These are phyloP conservation scores for Tetrapisispora pingtungensis DNA, from an alignment of 805 yeast genomes.

Conservation along the genomic window DNA sequence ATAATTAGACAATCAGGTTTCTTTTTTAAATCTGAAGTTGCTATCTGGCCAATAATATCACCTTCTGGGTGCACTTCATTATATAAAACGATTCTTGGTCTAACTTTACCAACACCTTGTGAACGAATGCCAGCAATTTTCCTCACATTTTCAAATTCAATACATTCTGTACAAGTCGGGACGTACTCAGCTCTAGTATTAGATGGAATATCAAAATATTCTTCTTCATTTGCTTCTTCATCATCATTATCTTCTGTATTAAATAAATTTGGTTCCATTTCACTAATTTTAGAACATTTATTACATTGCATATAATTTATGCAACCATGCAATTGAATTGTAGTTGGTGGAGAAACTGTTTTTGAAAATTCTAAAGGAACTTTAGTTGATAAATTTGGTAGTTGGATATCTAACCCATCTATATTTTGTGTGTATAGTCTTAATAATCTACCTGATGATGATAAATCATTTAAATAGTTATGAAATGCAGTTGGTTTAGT, in stretches of 20 bases:
- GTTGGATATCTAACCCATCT: constrained; percentile 64
- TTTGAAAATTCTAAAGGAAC: constrained; percentile 34
- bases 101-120: constrained; percentile 50
- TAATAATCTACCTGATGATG: constrained; percentile 52
- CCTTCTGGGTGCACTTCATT: constrained; percentile 80
- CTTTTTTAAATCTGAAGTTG: constrained; percentile 52
- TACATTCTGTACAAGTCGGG: constrained; percentile 59
- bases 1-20: constrained; percentile 72
- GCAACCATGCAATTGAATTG: constrained; percentile 81
- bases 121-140: constrained; percentile 52
- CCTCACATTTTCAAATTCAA: constrained; percentile 47
- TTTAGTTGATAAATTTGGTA: constrained; percentile 39
- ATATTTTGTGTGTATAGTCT: constrained; percentile 84
- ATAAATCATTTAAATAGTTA: constrained; percentile 45
- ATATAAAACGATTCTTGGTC: constrained; percentile 62
- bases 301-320: constrained; percentile 64
- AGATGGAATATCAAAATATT: background rate
- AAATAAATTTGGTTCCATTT: constrained; percentile 45
- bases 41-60: constrained; percentile 69
- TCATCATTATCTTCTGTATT: too few relatives aligned
- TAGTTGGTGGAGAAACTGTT: constrained; percentile 38
- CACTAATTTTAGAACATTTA: constrained; percentile 54
- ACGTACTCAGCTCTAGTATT: constrained; percentile 7
- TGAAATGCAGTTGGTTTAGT: constrained; percentile 75
- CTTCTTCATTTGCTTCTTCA: constrained; percentile 11